phyloP scores from a whole-genome alignment of 1,284 basidiomycete genomes.

The Kalmanozyma brasiliensis region DNA sequence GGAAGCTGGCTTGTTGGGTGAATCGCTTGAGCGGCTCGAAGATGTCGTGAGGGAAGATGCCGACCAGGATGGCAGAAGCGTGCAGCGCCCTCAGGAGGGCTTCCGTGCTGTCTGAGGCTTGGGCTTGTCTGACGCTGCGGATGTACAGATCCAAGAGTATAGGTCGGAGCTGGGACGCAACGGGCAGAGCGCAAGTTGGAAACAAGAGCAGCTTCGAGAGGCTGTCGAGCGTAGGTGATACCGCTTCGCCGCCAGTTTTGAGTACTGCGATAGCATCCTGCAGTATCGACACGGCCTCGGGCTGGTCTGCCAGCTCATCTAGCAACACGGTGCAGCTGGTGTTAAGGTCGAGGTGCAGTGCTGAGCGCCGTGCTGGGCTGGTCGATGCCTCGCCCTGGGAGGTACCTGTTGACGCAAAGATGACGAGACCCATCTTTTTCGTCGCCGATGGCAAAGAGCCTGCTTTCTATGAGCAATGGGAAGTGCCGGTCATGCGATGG shows the following conservation, averaged over 20 bases:
- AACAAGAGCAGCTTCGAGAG: slow-evolving; percentile 59
- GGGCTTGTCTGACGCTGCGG: slow-evolving; percentile 40
- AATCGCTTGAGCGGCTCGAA: slow-evolving; percentile 42
- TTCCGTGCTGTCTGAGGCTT: slow-evolving; percentile 4
- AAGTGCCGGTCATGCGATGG: slow-evolving; percentile 3
- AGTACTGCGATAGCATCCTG: slow-evolving; percentile 7
- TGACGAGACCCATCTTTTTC: slow-evolving; percentile 15
- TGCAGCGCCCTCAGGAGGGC: slow-evolving; percentile 25
- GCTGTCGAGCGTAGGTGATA: slow-evolving; percentile 42
- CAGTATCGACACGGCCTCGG: background rate
- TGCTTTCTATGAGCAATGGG: background rate
- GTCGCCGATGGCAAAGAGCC: background rate
- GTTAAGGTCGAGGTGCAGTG: slow-evolving; percentile 26
- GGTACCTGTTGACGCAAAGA: background rate
- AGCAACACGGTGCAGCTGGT: slow-evolving; percentile 18
- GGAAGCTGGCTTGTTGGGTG: slow-evolving; percentile 32
- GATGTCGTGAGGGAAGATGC: slow-evolving; percentile 57
- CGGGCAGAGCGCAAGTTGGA: slow-evolving; percentile 48
- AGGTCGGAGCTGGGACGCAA: slow-evolving; percentile 62
- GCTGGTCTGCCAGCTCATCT: slow-evolving; percentile 12
- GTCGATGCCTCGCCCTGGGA: background rate
- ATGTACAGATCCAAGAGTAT: slow-evolving; percentile 63
- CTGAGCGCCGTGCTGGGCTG: slow-evolving; percentile 15
- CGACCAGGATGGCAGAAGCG: slow-evolving; percentile 42
- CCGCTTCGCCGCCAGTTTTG: slow-evolving; percentile 7